These are phyloP conservation scores for Auriscalpium vulgare DNA, from an alignment of 768 basidiomycete genomes.

Conservation along the genomic window DNA sequence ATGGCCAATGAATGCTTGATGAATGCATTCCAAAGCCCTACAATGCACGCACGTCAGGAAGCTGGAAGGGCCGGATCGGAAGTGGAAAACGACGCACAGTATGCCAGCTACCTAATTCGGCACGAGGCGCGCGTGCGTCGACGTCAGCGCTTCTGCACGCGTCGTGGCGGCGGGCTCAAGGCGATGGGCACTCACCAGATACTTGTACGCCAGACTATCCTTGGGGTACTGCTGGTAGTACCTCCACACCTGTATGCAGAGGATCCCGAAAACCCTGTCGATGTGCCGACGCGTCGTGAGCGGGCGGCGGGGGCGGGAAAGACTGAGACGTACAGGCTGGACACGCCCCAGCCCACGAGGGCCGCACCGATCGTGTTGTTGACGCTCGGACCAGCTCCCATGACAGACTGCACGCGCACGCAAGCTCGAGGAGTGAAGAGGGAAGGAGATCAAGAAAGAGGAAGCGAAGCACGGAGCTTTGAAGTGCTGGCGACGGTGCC, in stretches of 20 bases:
- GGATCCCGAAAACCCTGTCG: slow-evolving; percentile 11
- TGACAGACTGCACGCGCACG: background rate
- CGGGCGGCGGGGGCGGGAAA: background rate
- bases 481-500: no score
- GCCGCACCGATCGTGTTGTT: slow-evolving; percentile 13
- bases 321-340: slow-evolving; percentile 7
- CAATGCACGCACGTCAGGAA: background rate
- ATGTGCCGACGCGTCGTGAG: background rate
- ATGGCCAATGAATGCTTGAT: slow-evolving; percentile 13
- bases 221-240: slow-evolving; percentile 13
- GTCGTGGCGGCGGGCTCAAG: no score
- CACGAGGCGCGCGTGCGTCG: no score
- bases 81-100: slow-evolving; percentile 1
- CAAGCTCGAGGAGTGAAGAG: background rate
- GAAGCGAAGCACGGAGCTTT: background rate
- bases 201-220: slow-evolving; percentile 6
- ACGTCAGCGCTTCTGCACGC: no score
- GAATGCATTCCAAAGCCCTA: slow-evolving; percentile 10
- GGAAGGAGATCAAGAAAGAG: background rate
- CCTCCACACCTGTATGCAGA: slow-evolving; percentile 12
- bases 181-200: slow-evolving; percentile 5
- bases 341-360: slow-evolving; percentile 12
- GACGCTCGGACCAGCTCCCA: background rate
- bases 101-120: slow-evolving; percentile 3
- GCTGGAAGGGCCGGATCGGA: background rate